Base-by-base conservation (phyloP, 305 asterid genomes). In the Fraxinus baroniana region DNA sequence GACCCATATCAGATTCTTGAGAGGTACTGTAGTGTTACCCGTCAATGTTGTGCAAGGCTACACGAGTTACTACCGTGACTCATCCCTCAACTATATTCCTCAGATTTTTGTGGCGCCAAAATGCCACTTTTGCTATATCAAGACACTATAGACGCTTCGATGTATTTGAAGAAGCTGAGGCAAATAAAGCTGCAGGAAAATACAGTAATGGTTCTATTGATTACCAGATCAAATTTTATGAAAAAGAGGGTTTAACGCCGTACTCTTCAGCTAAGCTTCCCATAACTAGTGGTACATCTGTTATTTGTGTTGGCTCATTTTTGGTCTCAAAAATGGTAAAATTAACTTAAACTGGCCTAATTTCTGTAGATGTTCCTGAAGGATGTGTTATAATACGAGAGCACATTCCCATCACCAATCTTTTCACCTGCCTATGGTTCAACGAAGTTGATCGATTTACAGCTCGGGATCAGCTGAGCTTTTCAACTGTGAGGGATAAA, bases 1-100 rank as follows among this genome's bases (percentile, higher is more conserved):
- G 98, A 97, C 84, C 99, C 99, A 57, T 96, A 93, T 91, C 99
- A 92, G 87, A 83, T 94, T 86, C 97, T 96, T 74, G 99, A 96
- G 90, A 92, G 98, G 99, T 92, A 91, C 46, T 33, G 22, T 6
- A 81, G 76, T 72, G 70, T 78, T 76, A 57, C 18, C 74, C 39
- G 37, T n/a, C n/a, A n/a, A n/a, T 28, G n/a, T 86, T 44, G 35
- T 77, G 68, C 52, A 35, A 75, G 71, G 74, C 72, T 49, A 37
- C 41, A 62, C 4, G 22, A 20, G 33, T 71, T 24, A 66, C 77
- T 79, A 55, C 36, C 28, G n/a, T n/a, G 12, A 36, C 81, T 46
- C 72, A 79, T 72, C 73, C 52, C 77, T 77, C 68, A 32, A 70
- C 60, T 73, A 52, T 78, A 78, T 83, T 41, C 71, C 83, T 79